These are phyloP conservation scores for Camelina sativa DNA, from an alignment of 345 rosid species.

Conservation along the genomic window DNA sequence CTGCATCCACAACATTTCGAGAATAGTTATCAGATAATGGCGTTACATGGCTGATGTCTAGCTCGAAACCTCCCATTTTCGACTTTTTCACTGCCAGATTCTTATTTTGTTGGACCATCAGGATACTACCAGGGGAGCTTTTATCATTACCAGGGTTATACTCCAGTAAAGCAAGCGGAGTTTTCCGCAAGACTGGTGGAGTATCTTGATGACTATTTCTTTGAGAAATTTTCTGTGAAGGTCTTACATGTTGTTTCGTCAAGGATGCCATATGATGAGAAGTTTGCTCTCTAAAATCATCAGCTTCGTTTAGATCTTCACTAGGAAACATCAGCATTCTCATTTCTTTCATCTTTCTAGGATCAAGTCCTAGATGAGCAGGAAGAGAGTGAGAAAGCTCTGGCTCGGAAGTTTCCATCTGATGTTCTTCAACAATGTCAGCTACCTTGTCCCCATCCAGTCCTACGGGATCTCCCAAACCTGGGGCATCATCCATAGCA, in stretches of 20 bases:
- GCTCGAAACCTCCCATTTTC: slow-evolving; percentile 70
- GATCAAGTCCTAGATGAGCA: slow-evolving; percentile 92
- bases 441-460: slow-evolving; percentile 52
- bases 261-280: slow-evolving; percentile 52
- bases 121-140: slow-evolving; percentile 59
- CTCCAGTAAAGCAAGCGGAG: slow-evolving; percentile 80
- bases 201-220: slow-evolving; percentile 56
- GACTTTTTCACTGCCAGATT: slow-evolving; percentile 56
- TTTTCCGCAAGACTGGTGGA: slow-evolving; percentile 60
- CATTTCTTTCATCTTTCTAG: slow-evolving; percentile 84
- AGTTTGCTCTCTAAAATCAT: slow-evolving; percentile 46
- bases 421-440: slow-evolving; percentile 54
- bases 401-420: slow-evolving; percentile 51
- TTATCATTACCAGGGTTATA: slow-evolving; percentile 65
- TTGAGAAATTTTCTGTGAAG: slow-evolving; percentile 54
- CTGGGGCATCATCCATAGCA: slow-evolving; percentile 63
- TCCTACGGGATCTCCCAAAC: slow-evolving; percentile 47
- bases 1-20: slow-evolving; percentile 85
- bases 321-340: slow-evolving; percentile 88
- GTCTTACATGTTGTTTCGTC: slow-evolving; percentile 52
- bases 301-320: slow-evolving; percentile 63
- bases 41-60: slow-evolving; percentile 69
- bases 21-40: slow-evolving; percentile 75
- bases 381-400: slow-evolving; percentile 97
- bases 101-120: slow-evolving; percentile 80